Base-by-base conservation (phyloP, 805 yeast genomes). In the Komagataella populi region DNA sequence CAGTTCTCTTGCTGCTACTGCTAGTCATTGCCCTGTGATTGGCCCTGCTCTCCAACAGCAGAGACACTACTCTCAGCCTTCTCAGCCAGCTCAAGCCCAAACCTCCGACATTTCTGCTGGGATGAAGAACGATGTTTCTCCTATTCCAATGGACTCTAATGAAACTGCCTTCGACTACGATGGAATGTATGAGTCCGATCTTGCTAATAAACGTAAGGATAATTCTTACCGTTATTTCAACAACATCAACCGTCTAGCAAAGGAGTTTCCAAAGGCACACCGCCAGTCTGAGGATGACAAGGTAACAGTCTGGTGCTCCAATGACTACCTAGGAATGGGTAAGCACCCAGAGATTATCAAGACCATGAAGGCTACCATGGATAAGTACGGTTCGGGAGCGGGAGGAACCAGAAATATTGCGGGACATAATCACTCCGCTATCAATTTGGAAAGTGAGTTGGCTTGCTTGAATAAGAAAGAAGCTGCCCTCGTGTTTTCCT, bases 381-480 rank as follows among this genome's bases (percentile, higher is more conserved):
- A 84, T 60, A 81, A 78, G 70, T 93, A 93, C 65, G 99, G 99
- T 60, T 85, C 96, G 4, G 99, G 99, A 60, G 96, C 99, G 6
- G 99, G 99, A 63, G 99, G 99, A 59, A 93, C 99, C 49, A 79
- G 99, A 63, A 93, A 93, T 70, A 93, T 93, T 66, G 99, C 99
- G 1, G 99, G 99, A 55, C 99, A 93, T 68, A 93, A 93, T 68
- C 68, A 71, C 53, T 91, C 85, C 60, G 95, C 98, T n/a, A 80
- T 93, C 62, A 76, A 74, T 57, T 77, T 93, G 62, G 99, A 93
- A 69, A 71, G 84, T 20, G 90, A 87, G 60, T 63, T 88, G 49
- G 98, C 99, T 18, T 81, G 88, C 46, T 77, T 93, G 59, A 98
- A 93, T 70, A 84, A 87, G 66, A 95, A 90, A 65, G 96, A 87